These are phyloP conservation scores for Talaromyces funiculosus DNA, from an alignment of 2,329 filamentous ascomycete genomes.

Conservation along the genomic window DNA sequence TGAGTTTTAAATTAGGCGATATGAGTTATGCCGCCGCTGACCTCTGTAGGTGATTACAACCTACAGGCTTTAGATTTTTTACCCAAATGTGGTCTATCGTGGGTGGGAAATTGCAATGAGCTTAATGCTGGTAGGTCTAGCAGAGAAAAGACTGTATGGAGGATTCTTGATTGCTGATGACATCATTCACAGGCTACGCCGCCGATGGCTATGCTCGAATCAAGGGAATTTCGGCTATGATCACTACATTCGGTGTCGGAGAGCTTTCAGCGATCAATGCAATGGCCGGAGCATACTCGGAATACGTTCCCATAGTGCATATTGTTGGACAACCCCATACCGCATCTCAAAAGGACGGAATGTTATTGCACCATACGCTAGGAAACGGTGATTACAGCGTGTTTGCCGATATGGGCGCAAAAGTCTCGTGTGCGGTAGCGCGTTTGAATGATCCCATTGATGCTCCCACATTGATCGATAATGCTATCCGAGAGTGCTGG, in stretches of 20 bases:
- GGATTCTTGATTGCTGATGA: not conserved
- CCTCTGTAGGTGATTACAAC: constrained; percentile 56
- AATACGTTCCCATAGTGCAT: constrained; percentile 63
- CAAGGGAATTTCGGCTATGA: constrained; percentile 60
- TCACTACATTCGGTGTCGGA: constrained; percentile 70
- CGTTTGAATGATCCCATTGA: constrained; percentile 43
- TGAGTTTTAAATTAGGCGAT: constrained; percentile 35
- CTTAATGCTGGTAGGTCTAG: constrained; percentile 48
- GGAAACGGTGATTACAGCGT: constrained; percentile 52
- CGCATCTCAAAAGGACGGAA: constrained; percentile 38
- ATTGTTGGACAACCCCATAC: constrained; percentile 52
- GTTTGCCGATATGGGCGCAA: constrained; percentile 47
- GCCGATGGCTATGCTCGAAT: constrained; percentile 70
- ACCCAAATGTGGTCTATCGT: constrained; percentile 48
- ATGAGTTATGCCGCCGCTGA: constrained; percentile 11
- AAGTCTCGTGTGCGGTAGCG: constrained; percentile 48
- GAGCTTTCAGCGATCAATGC: constrained; percentile 66
- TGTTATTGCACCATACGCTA: constrained; percentile 61
- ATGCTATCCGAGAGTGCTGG: constrained; percentile 46
- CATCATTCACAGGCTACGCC: constrained; percentile 53
- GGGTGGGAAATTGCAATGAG: constrained; percentile 60
- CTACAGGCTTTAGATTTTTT: constrained; percentile 56
- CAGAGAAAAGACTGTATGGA: not conserved
- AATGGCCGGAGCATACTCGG: constrained; percentile 67
- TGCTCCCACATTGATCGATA: constrained; percentile 48